Conservation (phyloP, 371 early-diverging fungal genomes). For the Mucor velutinosus region DNA sequence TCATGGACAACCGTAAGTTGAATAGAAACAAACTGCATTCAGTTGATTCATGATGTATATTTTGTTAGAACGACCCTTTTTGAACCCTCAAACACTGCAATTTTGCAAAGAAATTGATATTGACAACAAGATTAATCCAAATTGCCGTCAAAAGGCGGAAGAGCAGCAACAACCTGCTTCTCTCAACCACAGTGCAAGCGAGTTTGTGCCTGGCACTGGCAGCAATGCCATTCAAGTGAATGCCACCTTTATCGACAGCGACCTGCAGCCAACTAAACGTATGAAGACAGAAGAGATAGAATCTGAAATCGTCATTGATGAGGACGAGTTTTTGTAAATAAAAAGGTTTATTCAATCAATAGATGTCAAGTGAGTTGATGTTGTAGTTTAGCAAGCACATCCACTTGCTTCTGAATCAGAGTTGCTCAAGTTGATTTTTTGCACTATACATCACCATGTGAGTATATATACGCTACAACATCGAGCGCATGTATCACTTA, state of each 20-base stretch:
- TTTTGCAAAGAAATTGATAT: conserved; percentile 67
- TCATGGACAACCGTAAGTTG: conserved; percentile 32
- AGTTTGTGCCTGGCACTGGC: not conserved
- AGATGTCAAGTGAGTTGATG: too few relatives aligned
- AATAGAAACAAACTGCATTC: not conserved
- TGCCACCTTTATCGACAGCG: not conserved
- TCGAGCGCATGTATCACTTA: conserved; percentile 21
- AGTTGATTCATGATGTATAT: too few relatives aligned
- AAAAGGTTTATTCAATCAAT: not conserved
- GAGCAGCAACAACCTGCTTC: not conserved
- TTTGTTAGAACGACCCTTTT: conserved; percentile 37
- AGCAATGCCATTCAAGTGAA: not conserved
- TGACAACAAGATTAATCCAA: conserved; percentile 54
- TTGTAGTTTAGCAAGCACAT: conserved; percentile 35
- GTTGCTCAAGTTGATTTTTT: conserved; percentile 38
- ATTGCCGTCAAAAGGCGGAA: not conserved
- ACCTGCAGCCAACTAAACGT: conserved; percentile 4
- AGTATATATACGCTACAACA: not conserved
- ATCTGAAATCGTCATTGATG: conserved; percentile 28
- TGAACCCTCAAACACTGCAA: conserved; percentile 71
- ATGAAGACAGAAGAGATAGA: conserved; percentile 4
- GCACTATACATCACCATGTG: conserved; percentile 22
- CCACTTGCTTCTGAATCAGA: conserved; percentile 31
- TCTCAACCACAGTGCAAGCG: not conserved
- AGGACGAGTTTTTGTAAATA: conserved; percentile 20